Evolutionary conservation across 495 filamentous ascomycete species (phyloP).

Genomic region (Lophiostoma macrostomum): DNA sequence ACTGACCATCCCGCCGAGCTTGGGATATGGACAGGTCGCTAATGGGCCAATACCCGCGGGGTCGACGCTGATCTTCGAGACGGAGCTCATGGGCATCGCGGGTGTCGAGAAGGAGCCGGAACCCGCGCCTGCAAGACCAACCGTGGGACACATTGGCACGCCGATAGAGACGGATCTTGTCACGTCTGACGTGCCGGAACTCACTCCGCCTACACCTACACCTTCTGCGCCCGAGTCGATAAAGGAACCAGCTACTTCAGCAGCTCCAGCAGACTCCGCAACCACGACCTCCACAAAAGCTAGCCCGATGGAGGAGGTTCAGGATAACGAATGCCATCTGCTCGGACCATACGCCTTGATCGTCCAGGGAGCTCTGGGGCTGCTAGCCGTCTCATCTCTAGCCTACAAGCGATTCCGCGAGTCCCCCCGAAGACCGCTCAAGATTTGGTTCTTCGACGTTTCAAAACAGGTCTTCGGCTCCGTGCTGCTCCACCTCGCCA

Average conservation of each 20-base stretch:
- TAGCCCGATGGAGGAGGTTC: conserved; percentile 39
- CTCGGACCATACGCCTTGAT: conserved; percentile 85
- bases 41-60: conserved; percentile 78
- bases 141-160: conserved; percentile 16
- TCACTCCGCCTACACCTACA: conserved; percentile 6
- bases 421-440: conserved; percentile 82
- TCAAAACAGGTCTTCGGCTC: conserved; percentile 97
- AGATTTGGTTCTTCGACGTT: conserved; percentile 95
- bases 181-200: background rate
- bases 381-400: conserved; percentile 74
- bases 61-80: conserved; percentile 84
- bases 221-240: background rate
- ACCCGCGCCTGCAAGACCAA: conserved; percentile 9
- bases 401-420: conserved; percentile 94
- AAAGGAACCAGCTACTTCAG: conserved; percentile 10
- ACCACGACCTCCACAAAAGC: conserved; percentile 4
- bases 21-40: conserved; percentile 69
- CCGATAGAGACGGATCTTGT: background rate
- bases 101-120: conserved; percentile 54
- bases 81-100: conserved; percentile 81
- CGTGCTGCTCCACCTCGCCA: conserved; percentile 82
- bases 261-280: conserved; percentile 9
- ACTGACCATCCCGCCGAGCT: conserved; percentile 82
- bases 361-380: conserved; percentile 84
- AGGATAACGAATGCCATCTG: conserved; percentile 71